Conservation (phyloP, 2,329 filamentous ascomycete species). For the Pseudogymnoascus sp. region DNA sequence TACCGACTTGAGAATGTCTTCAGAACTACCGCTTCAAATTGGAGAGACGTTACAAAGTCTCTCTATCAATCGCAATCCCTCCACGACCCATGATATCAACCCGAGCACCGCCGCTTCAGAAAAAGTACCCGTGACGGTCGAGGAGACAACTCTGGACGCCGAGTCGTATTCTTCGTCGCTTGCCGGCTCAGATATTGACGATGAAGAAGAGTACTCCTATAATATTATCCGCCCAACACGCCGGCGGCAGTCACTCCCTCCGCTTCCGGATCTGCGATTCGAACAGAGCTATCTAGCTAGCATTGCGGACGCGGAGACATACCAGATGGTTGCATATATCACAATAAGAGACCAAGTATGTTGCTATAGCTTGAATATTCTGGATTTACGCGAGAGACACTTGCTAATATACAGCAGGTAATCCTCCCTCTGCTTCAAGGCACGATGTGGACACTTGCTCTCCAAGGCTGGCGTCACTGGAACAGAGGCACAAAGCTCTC, state of each 20-base stretch:
- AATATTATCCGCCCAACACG: slow-evolving; percentile 53
- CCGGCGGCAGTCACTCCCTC: slow-evolving; percentile 50
- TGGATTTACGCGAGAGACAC: neutral
- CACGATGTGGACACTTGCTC: slow-evolving; percentile 75
- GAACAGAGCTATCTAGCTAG: slow-evolving; percentile 97
- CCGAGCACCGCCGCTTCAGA: slow-evolving; percentile 68
- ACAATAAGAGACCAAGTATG: slow-evolving; percentile 81
- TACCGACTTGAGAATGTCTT: slow-evolving; percentile 13
- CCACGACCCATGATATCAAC: slow-evolving; percentile 68
- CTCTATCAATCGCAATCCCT: slow-evolving; percentile 68
- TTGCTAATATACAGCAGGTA: slow-evolving; percentile 45
- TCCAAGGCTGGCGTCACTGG: slow-evolving; percentile 86
- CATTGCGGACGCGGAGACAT: slow-evolving; percentile 71
- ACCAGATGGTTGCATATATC: slow-evolving; percentile 75
- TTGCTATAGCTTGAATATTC: neutral
- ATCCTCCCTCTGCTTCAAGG: slow-evolving; percentile 85
- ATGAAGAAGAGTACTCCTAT: slow-evolving; percentile 58
- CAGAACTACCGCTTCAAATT: slow-evolving; percentile 51
- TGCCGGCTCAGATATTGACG: slow-evolving; percentile 32
- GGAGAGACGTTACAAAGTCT: slow-evolving; percentile 75
- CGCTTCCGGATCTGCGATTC: slow-evolving; percentile 84
- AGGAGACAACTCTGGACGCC: slow-evolving; percentile 25
- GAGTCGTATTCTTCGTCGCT: slow-evolving; percentile 24
- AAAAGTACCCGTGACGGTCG: slow-evolving; percentile 53
- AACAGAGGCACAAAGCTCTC: slow-evolving; percentile 72